These are phyloP conservation scores for Claviceps digitariae DNA, from an alignment of 2,329 filamentous ascomycete species.

Conservation along the genomic window DNA sequence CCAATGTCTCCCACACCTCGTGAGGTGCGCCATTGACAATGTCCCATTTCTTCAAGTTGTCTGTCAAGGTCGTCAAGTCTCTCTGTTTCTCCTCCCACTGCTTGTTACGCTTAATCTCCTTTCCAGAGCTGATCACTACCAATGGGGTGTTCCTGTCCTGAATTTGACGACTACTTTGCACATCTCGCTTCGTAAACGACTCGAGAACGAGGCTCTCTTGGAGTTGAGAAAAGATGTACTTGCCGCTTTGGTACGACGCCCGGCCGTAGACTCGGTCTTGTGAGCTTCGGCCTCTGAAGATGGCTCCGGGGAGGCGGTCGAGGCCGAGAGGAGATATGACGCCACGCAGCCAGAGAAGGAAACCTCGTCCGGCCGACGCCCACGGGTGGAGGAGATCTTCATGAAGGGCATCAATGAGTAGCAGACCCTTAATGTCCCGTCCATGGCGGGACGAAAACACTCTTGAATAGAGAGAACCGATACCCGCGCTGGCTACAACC, in stretches of 20 bases:
- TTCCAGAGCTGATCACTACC: constrained; percentile 70
- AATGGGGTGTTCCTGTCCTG: constrained; percentile 64
- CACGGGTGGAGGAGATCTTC: constrained; percentile 67
- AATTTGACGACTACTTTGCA: constrained; percentile 64
- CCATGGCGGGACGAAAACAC: constrained; percentile 82
- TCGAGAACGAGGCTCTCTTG: constrained; percentile 85
- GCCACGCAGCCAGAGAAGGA: constrained; percentile 75
- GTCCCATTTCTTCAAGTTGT: constrained; percentile 72
- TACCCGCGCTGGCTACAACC: constrained; percentile 74
- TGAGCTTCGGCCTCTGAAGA: constrained; percentile 68
- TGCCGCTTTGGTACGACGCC: constrained; percentile 64
- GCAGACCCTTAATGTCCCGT: constrained; percentile 58
- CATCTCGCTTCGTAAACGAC: constrained; percentile 72
- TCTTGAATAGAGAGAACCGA: constrained; percentile 78
- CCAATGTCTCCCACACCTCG: constrained; percentile 65
- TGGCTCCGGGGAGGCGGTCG: constrained; percentile 62
- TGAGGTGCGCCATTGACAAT: constrained; percentile 75
- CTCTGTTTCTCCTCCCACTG: constrained; percentile 77
- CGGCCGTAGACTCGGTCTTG: constrained; percentile 77
- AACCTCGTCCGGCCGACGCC: constrained; percentile 56
- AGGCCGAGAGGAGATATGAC: constrained; percentile 78
- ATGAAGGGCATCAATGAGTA: constrained; percentile 80
- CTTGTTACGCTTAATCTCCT: constrained; percentile 49
- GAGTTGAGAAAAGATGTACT: constrained; percentile 77
- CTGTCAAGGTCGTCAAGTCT: constrained; percentile 68